Base-by-base conservation (phyloP, 805 yeast genomes). In the Yamadazyma philogaea region DNA sequence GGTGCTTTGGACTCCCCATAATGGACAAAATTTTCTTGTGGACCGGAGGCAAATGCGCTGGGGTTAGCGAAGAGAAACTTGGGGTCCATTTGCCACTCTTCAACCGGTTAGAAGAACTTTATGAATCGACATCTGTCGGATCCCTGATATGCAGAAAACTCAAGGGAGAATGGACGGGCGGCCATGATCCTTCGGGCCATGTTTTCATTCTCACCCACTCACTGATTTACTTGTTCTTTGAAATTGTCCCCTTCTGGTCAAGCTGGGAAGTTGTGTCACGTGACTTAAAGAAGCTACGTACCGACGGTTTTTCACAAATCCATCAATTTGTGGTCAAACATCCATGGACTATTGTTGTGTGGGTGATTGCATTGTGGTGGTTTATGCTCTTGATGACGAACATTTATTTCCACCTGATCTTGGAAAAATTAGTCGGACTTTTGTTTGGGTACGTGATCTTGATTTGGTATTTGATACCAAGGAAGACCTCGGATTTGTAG, bases 141-240 rank as follows among this genome's bases (percentile, higher is more conserved):
- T 68, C 74, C 7, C 57, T 56, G 39, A 49, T 53, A 14, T 70
- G 75, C 53, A 54, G 70, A 17, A 49, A 50, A 31, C 45, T 67
- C 77, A 93, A 59, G 62, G 93, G 59, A 39, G 57, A 46, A 21
- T 76, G 55, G 88, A 81, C 39, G 84, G 98, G 96, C 0, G 99
- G 99, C 0, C 96, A 88, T 57, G 99, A 93, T 65, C 96, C 98
- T 4, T 83, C 91, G 47, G 99, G 99, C 0, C 99, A 93, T 58
- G 83, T 87, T 1, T 93, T 90, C 53, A 60, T 93, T 32, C 66
- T 91, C 34, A 74, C 83, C 4, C 84, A 83, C 45, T 72, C 87
- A 7, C 75, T 83, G 22, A 57, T 83, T 42, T 76, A 84, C 43
- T 55, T 91, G 49, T 68, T 85, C 55, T 79, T 79, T 43, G 96